phyloP scores from a whole-genome alignment of 352 stramenopile species.

The Phytophthora citrophthora region DNA sequence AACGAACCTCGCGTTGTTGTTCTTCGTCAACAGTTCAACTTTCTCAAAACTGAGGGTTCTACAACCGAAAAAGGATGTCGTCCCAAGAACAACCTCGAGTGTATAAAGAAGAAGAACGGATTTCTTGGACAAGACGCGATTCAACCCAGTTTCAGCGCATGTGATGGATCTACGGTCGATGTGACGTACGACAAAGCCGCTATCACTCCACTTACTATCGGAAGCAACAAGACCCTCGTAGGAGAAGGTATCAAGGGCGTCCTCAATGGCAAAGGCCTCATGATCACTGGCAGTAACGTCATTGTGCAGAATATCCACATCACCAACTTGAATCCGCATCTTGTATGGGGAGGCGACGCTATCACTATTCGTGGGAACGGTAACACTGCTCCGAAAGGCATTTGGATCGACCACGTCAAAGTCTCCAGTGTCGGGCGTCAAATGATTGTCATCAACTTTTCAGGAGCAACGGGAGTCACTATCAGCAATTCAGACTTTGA shows the following conservation, averaged over 20 bases:
- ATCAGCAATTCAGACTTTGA: slow-evolving; percentile 65
- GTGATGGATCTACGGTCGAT: slow-evolving; percentile 20
- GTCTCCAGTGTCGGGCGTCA: slow-evolving; percentile 45
- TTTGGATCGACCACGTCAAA: slow-evolving; percentile 65
- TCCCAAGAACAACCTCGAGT: slow-evolving; percentile 39
- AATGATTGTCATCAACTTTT: slow-evolving; percentile 44
- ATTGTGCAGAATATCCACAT: slow-evolving; percentile 70
- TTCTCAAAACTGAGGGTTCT: slow-evolving; percentile 43
- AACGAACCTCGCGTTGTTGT: slow-evolving; percentile 45
- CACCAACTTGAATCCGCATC: slow-evolving; percentile 58
- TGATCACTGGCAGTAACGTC: slow-evolving; percentile 46
- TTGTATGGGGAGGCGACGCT: slow-evolving; percentile 45
- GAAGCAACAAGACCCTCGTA: slow-evolving; percentile 52
- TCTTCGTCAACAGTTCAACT: slow-evolving; percentile 52
- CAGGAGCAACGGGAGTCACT: slow-evolving; percentile 35
- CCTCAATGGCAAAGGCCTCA: slow-evolving; percentile 50
- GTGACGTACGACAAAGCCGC: slow-evolving; percentile 52
- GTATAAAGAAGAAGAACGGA: slow-evolving; percentile 55
- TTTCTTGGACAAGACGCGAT: slow-evolving; percentile 54
- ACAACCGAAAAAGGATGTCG: slow-evolving; percentile 51
- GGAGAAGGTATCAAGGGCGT: slow-evolving; percentile 42
- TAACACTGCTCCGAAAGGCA: slow-evolving; percentile 24
- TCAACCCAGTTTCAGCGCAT: slow-evolving; percentile 38
- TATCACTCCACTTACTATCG: slow-evolving; percentile 30
- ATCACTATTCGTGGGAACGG: slow-evolving; percentile 29